Evolutionary conservation across 1,284 basidiomycete species (phyloP), one percentile per base, ranked within the genome.

Genomic region (Rhodotorula sp.): DNA sequence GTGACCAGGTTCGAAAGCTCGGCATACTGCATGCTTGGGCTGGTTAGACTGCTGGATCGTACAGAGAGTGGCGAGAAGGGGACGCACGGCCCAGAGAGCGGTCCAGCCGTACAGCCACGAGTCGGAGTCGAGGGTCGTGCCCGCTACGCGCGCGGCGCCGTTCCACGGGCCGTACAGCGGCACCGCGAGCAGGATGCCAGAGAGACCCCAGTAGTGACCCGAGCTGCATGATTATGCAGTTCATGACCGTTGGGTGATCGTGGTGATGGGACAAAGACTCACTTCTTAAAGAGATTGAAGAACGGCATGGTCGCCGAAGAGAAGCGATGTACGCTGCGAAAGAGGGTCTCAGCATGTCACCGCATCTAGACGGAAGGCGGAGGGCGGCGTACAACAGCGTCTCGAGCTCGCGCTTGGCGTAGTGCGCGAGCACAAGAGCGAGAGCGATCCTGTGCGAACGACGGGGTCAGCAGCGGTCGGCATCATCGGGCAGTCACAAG

Each of bases 301-400:
- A 91, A 83, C 1, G 96, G 97, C 90, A 99, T 97, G 0, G 96
- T 97, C 3, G 88, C 90, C 82, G 94, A 89, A 48, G 93, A 97
- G 86, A 99, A 99, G 25, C 92, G 89, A 81, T 97, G 95, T 2
- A 97, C 88, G 79, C 90, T 61, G 61, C 19, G 0, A 16, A 4
- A 14, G 0, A 0, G 5, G 3, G 4, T 34, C 2, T 63, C 10
- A 61, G 68, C 27, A 17, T 50, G 45, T 2, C 3, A 12, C 23
- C n/a, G 46, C n/a, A 34, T 7, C 12, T 0, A 42, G 25, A 41
- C 27, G 27, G 27, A n/a, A 55, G 48, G n/a, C 45, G 54, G 59
- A 19, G 52, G 52, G 23, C 12, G 68, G 81, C 85, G 68, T 70
- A 90, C 90, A 96, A 97, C 16, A 96, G 77, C 1, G 97, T 96